phyloP scores from a whole-genome alignment of 1,139 yeast species.

The Yamadazyma sp. region DNA sequence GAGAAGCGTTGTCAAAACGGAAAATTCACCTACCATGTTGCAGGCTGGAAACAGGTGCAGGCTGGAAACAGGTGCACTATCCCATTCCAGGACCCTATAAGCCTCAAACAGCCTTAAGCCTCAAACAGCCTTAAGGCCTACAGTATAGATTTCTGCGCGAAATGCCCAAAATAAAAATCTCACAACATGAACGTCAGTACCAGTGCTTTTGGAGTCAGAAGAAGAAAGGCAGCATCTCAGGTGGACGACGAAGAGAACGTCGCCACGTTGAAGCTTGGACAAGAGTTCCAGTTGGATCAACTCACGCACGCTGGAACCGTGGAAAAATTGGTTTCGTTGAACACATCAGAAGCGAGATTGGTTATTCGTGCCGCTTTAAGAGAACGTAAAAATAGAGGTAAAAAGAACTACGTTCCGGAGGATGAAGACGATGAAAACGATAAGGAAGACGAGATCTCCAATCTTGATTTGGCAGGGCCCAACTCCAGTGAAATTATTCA shows the following conservation, averaged over 20 bases:
- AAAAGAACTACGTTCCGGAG: constrained; percentile 24
- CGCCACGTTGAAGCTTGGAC: constrained; percentile 80
- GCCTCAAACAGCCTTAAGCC: neutral
- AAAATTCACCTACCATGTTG: too few relatives aligned
- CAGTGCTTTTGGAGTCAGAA: constrained; percentile 81
- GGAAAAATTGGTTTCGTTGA: constrained; percentile 78
- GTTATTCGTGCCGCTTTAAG: constrained; percentile 87
- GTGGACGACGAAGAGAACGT: constrained; percentile 90
- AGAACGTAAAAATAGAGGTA: constrained; percentile 56
- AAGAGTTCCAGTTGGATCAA: constrained; percentile 84
- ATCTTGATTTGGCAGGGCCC: constrained; percentile 69
- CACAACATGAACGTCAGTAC: constrained; percentile 78
- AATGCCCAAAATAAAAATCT: neutral
- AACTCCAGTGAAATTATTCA: constrained; percentile 71
- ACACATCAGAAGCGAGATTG: constrained; percentile 84
- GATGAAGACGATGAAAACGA: constrained; percentile 43
- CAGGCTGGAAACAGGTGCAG: too few relatives aligned
- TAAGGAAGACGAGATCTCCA: constrained; percentile 63
- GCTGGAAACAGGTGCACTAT: too few relatives aligned
- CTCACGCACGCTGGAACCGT: constrained; percentile 77
- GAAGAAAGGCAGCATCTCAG: constrained; percentile 57
- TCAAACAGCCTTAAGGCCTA: too few relatives aligned
- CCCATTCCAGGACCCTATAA: too few relatives aligned
- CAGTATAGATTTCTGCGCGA: too few relatives aligned
- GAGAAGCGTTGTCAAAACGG: too few relatives aligned